Conservation (phyloP, 805 yeast species). For the Myxozyma monticola region DNA sequence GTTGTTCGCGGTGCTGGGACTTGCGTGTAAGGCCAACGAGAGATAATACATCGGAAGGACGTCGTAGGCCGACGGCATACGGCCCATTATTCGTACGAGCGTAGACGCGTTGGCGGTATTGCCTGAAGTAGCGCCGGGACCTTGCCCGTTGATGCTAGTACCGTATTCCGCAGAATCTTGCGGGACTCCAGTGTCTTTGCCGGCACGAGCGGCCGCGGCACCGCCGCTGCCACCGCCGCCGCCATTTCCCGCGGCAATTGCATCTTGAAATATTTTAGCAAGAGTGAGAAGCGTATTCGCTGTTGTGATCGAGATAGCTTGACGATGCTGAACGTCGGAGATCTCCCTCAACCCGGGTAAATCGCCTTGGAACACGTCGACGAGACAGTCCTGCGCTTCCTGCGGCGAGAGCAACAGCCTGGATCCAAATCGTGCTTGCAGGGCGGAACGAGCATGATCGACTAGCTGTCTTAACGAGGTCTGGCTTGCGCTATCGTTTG, state of each 20-base stretch:
- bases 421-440: conserved; percentile 6
- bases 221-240: background rate
- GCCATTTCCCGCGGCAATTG: conserved; percentile 35
- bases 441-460: conserved; percentile 15
- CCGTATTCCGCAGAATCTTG: background rate
- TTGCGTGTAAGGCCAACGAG: conserved; percentile 36
- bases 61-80: conserved; percentile 34
- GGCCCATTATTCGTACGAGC: conserved; percentile 32
- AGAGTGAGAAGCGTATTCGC: conserved; percentile 38
- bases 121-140: background rate
- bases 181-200: background rate
- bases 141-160: no score
- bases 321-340: conserved; percentile 16
- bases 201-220: background rate
- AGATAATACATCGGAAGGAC: conserved; percentile 36
- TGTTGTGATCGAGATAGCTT: conserved; percentile 22
- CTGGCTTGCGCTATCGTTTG: conserved; percentile 1
- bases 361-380: conserved; percentile 30
- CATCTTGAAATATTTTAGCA: conserved; percentile 40
- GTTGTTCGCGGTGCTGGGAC: conserved; percentile 40
- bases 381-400: conserved; percentile 24
- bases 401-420: conserved; percentile 21
- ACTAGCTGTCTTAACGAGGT: conserved; percentile 13
- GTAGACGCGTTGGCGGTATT: conserved; percentile 19
- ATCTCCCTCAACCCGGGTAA: conserved; percentile 16